Evolutionary conservation across 495 filamentous ascomycete genomes (phyloP), one percentile per base, ranked within the genome.

Genomic region (Daldinia childiae): DNA sequence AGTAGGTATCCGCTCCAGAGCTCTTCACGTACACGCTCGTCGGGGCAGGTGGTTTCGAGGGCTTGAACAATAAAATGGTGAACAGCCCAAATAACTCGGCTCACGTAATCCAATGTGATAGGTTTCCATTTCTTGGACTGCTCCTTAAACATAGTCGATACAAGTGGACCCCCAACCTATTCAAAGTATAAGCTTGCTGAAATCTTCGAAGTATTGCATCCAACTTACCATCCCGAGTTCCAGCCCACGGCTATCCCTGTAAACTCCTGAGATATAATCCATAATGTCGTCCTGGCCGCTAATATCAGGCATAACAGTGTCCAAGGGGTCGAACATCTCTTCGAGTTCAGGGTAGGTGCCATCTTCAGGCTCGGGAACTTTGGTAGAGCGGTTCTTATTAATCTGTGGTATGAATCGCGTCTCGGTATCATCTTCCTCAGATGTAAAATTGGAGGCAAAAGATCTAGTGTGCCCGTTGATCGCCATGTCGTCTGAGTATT

Each of bases 111-210:
- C 7, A 79, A 34, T 0, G 85, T 82, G 6, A 90, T 75, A 1
- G 27, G 34, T 0, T 79, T 68, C 88, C 87, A 91, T 30, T 87
- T 89, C 4, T 51, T 70, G 0, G 86, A 85, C 68, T 91, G 87
- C 38, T 87, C 81, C 32, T 82, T 83, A 75, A 88, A 86, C 3
- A 84, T 75, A 8, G 68, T 83, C 0, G 79, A 72, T 6, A 88
- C 70, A 0, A 90, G 52, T 0, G 76, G 58, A 4, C 69, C 43
- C 30, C 29, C 29, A 32, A 32, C 8, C 29, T 32, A 32, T n/a
- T n/a, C n/a, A n/a, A n/a, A n/a, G n/a, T n/a, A n/a, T n/a, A n/a
- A n/a, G n/a, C n/a, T n/a, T n/a, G n/a, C n/a, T n/a, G n/a, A n/a
- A n/a, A n/a, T n/a, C n/a, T n/a, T n/a, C n/a, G n/a, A n/a, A n/a